Evolutionary conservation across 257 asterid species (phyloP).

Genomic region (Solanum sejunctum): DNA sequence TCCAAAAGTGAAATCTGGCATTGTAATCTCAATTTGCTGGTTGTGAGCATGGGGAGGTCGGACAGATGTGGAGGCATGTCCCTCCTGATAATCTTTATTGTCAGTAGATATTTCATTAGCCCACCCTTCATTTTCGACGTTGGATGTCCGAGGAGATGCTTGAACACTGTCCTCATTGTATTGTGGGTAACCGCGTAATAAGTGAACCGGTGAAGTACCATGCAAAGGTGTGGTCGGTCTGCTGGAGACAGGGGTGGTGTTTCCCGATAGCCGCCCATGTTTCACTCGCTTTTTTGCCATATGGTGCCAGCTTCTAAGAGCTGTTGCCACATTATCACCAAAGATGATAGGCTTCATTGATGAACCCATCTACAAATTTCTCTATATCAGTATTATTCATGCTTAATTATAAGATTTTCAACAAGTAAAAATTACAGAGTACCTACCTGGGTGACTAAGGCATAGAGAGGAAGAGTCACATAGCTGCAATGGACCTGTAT

Average conservation of each 20-base stretch:
- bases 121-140: slow-evolving; percentile 2
- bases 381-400: neutral
- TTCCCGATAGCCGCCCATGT: neutral
- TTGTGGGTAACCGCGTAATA: neutral
- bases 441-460: slow-evolving; percentile 8
- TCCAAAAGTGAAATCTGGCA: neutral
- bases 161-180: slow-evolving; percentile 1
- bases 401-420: neutral
- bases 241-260: slow-evolving; percentile 1
- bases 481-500: slow-evolving; percentile 7
- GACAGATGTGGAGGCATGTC: neutral
- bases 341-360: slow-evolving; percentile 6
- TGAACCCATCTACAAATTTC: slow-evolving; percentile 4
- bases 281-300: neutral
- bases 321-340: slow-evolving; percentile 4
- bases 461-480: slow-evolving; percentile 8
- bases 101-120: neutral
- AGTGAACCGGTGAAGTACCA: neutral
- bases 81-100: neutral
- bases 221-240: slow-evolving; percentile 9
- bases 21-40: neutral
- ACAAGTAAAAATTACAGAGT: neutral
- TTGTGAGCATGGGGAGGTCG: no score
- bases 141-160: slow-evolving; percentile 3
- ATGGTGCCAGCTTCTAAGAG: slow-evolving; percentile 1